A percentile compares a stretch with the other conserved stretches of the same genome.
phyloP scores from a whole-genome alignment of 495 filamentous ascomycete genomes.

The Neurospora sp. region DNA sequence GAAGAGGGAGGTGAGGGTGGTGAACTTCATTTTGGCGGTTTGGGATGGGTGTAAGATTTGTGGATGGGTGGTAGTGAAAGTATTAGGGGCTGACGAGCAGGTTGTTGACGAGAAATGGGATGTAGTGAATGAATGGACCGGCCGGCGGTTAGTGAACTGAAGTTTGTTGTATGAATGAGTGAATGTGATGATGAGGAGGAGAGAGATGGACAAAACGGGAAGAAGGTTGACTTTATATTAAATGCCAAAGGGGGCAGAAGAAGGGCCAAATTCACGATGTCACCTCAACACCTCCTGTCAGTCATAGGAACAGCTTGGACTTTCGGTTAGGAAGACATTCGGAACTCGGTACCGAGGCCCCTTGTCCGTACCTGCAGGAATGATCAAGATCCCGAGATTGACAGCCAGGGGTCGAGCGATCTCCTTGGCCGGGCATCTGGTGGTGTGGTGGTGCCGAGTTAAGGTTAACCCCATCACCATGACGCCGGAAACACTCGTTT shows the following conservation, averaged over 20 bases:
- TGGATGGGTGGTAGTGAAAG: no score
- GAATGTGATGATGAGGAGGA: not conserved
- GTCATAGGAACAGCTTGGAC: not conserved
- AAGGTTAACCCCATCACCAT: not conserved
- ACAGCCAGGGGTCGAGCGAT: not conserved
- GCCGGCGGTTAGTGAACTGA: not conserved
- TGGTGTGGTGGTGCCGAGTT: not conserved
- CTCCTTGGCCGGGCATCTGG: not conserved
- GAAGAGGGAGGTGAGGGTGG: conserved; percentile 6
- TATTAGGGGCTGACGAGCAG: not conserved
- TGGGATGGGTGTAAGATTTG: no score
- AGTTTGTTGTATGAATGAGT: not conserved
- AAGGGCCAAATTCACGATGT: not conserved
- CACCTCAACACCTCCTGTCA: not conserved
- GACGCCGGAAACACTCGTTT: not conserved
- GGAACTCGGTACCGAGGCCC: not conserved
- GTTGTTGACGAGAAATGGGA: not conserved
- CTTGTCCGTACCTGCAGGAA: not conserved
- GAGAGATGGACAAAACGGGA: no score
- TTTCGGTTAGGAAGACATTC: not conserved
- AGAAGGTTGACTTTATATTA: not conserved
- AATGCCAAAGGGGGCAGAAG: not conserved
- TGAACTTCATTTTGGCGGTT: conserved; percentile 12
- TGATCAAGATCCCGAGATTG: not conserved
- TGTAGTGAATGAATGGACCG: not conserved